Conservation (phyloP, 371 early-diverging fungal species). For the Umbelopsis sp. region DNA sequence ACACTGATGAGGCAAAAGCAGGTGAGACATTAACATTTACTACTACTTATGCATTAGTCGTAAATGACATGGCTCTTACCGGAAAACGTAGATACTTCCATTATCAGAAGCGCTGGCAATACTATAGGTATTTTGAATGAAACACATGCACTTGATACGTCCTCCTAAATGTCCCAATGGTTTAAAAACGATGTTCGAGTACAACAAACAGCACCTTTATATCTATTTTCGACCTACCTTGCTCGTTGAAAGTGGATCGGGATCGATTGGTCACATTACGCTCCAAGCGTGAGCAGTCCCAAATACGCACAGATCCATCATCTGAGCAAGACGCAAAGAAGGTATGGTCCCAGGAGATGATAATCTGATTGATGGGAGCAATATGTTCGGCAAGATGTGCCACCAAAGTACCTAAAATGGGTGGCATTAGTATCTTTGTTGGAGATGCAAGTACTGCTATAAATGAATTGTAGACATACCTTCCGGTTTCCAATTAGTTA, state of each 20-base stretch:
- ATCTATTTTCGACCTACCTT: conserved; percentile 50
- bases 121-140: conserved; percentile 80
- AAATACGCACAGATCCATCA: conserved; percentile 87
- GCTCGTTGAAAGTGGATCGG: conserved; percentile 71
- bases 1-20: conserved; percentile 24
- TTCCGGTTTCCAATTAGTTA: conserved; percentile 52
- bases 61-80: conserved; percentile 40
- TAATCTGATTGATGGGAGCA: conserved; percentile 75
- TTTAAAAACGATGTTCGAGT: not conserved
- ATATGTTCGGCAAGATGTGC: conserved; percentile 87
- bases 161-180: conserved; percentile 56
- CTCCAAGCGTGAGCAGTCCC: conserved; percentile 85
- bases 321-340: conserved; percentile 87
- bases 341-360: conserved; percentile 74
- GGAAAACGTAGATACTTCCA: conserved; percentile 83
- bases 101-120: conserved; percentile 86
- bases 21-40: not conserved
- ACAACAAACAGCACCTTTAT: too few relatives aligned
- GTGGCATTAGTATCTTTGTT: not conserved
- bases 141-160: conserved; percentile 75
- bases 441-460: not conserved
- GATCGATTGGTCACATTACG: conserved; percentile 84
- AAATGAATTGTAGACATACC: conserved; percentile 23
- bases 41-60: not conserved
- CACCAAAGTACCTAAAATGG: conserved; percentile 62